A percentile compares a stretch with the other conserved stretches of the same genome.
Conservation (phyloP, 2,329 filamentous ascomycete species). For the Cladosporium cucumerinum region DNA sequence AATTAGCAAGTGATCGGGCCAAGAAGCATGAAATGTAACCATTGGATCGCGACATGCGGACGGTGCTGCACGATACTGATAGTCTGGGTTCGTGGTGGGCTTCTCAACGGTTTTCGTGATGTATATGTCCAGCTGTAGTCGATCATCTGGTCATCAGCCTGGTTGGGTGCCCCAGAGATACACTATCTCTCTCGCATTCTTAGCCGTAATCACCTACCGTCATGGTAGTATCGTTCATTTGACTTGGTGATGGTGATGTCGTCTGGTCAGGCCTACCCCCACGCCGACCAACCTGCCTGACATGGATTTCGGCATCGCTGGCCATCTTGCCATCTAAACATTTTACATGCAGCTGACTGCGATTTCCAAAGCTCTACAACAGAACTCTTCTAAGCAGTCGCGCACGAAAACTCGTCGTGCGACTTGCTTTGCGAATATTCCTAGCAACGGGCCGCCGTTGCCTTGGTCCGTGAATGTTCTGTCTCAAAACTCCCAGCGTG, state of each 20-base stretch:
- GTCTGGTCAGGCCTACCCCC: not conserved
- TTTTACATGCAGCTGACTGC: not conserved
- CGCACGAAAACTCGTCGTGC: not conserved
- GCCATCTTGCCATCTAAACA: not conserved
- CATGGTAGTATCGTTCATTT: not conserved
- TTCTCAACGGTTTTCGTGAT: not conserved
- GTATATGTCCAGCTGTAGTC: not conserved
- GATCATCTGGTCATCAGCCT: not conserved
- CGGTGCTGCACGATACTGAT: not conserved
- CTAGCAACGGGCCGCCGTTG: not conserved
- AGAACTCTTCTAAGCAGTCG: not conserved
- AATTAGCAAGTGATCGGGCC: not conserved
- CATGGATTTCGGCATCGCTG: not conserved
- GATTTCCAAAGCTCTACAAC: not conserved
- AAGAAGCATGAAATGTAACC: conserved; percentile 1
- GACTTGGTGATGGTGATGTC: not conserved
- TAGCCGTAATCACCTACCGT: not conserved
- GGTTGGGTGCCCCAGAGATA: not conserved
- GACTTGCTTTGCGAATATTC: not conserved
- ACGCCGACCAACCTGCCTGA: not conserved
- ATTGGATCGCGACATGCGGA: conserved; percentile 1
- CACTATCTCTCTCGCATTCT: not conserved
- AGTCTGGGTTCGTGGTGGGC: not conserved
- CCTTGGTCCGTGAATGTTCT: not conserved
- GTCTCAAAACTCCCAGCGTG: not conserved